phyloP scores from a whole-genome alignment of 495 filamentous ascomycete species.

The Endocarpon pusillum region DNA sequence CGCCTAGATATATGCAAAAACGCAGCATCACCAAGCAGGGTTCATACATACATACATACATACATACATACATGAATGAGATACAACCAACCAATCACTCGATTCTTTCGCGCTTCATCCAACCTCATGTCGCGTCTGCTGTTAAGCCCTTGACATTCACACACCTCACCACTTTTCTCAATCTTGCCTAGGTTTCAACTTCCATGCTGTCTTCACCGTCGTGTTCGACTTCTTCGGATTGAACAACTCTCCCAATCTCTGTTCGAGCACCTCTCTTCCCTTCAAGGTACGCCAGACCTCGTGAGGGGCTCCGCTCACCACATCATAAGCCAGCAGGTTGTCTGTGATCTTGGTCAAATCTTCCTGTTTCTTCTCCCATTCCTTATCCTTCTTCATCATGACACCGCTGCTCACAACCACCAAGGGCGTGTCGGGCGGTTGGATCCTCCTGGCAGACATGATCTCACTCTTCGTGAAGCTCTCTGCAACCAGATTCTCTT shows the following conservation, averaged over 20 bases:
- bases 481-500: slow-evolving; percentile 78
- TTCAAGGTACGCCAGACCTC: slow-evolving; percentile 59
- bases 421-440: slow-evolving; percentile 52
- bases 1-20: no score
- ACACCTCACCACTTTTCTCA: no score
- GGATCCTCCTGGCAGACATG: slow-evolving; percentile 54
- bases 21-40: no score
- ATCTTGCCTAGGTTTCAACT: no score
- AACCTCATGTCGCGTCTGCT: no score
- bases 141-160: no score
- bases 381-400: slow-evolving; percentile 32
- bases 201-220: no score
- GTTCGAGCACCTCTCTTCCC: slow-evolving; percentile 54
- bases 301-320: slow-evolving; percentile 71
- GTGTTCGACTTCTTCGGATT: no score
- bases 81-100: no score
- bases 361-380: slow-evolving; percentile 67
- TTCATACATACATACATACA: no score
- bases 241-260: slow-evolving; percentile 45
- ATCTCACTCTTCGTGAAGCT: slow-evolving; percentile 72
- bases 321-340: slow-evolving; percentile 68
- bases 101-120: no score
- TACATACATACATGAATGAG: no score
- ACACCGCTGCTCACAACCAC: slow-evolving; percentile 69
- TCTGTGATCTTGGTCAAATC: slow-evolving; percentile 64